Base-by-base conservation (phyloP, 805 yeast species). In the Cyberlindnera maritima region DNA sequence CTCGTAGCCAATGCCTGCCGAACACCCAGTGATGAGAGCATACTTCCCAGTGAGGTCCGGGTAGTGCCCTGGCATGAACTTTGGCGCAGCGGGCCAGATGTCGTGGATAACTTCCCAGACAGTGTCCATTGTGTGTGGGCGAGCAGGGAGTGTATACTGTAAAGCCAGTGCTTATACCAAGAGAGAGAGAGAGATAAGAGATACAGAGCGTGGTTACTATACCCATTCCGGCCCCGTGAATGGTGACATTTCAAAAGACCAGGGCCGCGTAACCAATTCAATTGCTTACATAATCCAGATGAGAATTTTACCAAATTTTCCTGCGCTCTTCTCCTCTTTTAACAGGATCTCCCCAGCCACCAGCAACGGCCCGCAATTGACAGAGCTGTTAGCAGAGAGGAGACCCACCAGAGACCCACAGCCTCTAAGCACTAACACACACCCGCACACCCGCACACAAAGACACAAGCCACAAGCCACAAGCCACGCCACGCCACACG, bases 1-100 rank as follows among this genome's bases (percentile, higher is more conserved):
- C 33, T 68, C 63, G 26, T 58, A 61, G 0, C 72, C 72, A 36
- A 68, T 55, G 32, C 72, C 72, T 9, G 67, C 52, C 19, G 62
- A 59, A 1, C 63, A 60, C 14, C 72, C 72, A 1, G 72, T 67
- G 33, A 68, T 56, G 8, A 64, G 41, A 43, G 51, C 60, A 18
- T 38, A 34, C 26, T 48, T 48, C 3, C 59, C 63, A n/a, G 53
- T 31, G 54, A 61, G 47, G 38, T 63, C 64, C 2, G 65, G 66
- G 48, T 64, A 66, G 36, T 63, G 56, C 31, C 56, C 41, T n/a
- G 66, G 67, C 7, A 57, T 41, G 41, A 44, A 65, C 0, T 54
- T 21, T 19, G 70, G 66, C 2, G 46, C 36, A 8, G 59, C 23
- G 9, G 61, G 61, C 25, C 46, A 18, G 3, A 54, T 4, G 20